Conservation (phyloP, 495 filamentous ascomycete genomes). For the Glutinoglossum americanum region DNA sequence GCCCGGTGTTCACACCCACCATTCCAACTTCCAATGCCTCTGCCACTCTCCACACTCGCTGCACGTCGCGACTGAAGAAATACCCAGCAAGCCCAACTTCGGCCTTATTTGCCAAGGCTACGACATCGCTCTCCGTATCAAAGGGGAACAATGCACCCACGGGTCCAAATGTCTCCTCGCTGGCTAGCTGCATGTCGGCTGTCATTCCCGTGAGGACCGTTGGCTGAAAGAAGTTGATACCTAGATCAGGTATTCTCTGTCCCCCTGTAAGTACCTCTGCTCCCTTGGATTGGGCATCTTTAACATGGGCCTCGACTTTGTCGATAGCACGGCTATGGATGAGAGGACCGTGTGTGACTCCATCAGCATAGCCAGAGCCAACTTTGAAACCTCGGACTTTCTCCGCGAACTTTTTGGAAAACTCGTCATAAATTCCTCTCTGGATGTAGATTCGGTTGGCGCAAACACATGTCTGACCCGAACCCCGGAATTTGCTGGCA, state of each 20-base stretch:
- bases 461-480: constrained; percentile 80
- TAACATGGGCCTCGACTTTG: constrained; percentile 61
- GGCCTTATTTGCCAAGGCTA: constrained; percentile 52
- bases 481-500: constrained; percentile 63
- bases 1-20: constrained; percentile 69
- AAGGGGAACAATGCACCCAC: constrained; percentile 71
- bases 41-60: constrained; percentile 51
- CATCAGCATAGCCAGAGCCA: constrained; percentile 49
- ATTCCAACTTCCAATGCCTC: constrained; percentile 79
- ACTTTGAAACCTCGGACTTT: constrained; percentile 60
- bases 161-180: constrained; percentile 77
- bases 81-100: constrained; percentile 73
- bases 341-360: constrained; percentile 60
- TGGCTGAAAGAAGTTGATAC: constrained; percentile 61
- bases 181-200: constrained; percentile 51
- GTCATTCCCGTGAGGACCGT: constrained; percentile 70
- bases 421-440: constrained; percentile 55
- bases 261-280: constrained; percentile 52
- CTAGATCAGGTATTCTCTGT: constrained; percentile 36
- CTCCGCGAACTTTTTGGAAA: constrained; percentile 44
- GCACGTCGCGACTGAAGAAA: constrained; percentile 60
- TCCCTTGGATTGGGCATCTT: constrained; percentile 55
- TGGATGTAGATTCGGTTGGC: constrained; percentile 78
- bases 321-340: constrained; percentile 53
- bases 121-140: constrained; percentile 62